A percentile compares a stretch with the other conserved stretches of the same genome.
phyloP scores from a whole-genome alignment of 768 basidiomycete species.

The Mycena galopus region DNA sequence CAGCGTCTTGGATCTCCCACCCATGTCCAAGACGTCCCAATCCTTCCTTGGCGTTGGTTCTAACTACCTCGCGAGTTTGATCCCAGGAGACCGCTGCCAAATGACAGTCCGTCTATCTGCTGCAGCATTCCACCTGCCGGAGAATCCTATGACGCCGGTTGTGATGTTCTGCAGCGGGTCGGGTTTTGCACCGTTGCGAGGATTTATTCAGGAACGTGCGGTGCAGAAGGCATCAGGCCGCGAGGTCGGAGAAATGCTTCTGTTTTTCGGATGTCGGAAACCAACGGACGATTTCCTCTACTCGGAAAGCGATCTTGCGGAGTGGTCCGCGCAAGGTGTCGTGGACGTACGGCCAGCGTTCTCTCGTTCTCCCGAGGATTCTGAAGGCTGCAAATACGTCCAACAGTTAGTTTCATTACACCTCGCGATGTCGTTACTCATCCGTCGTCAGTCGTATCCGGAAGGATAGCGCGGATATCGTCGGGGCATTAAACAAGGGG shows the following conservation, averaged over 20 bases:
- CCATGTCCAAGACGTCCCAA: slow-evolving; percentile 45
- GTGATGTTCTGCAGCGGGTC: slow-evolving; percentile 62
- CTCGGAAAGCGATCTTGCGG: slow-evolving; percentile 54
- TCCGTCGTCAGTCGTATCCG: slow-evolving; percentile 52
- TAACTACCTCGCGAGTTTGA: slow-evolving; percentile 55
- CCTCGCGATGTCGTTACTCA: background rate
- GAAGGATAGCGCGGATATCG: slow-evolving; percentile 54
- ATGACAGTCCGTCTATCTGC: slow-evolving; percentile 56
- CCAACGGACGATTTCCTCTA: slow-evolving; percentile 59
- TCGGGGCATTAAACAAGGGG: slow-evolving; percentile 44
- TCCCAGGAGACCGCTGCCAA: slow-evolving; percentile 56
- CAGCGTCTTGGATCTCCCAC: slow-evolving; percentile 54
- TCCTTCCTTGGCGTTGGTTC: slow-evolving; percentile 60
- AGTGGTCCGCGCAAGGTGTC: slow-evolving; percentile 57
- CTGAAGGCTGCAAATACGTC: slow-evolving; percentile 52
- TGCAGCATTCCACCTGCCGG: slow-evolving; percentile 56
- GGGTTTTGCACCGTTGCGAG: slow-evolving; percentile 63
- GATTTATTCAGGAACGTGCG: slow-evolving; percentile 64
- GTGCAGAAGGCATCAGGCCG: slow-evolving; percentile 57
- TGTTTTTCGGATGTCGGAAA: slow-evolving; percentile 63
- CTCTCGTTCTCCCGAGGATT: slow-evolving; percentile 43
- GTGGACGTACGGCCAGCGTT: slow-evolving; percentile 62
- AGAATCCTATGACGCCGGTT: slow-evolving; percentile 52
- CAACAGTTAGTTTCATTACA: slow-evolving; percentile 48
- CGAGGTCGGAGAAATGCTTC: slow-evolving; percentile 54